Conservation (phyloP, 1,139 yeast species). For the Zygosaccharomyces pseudobailii region DNA sequence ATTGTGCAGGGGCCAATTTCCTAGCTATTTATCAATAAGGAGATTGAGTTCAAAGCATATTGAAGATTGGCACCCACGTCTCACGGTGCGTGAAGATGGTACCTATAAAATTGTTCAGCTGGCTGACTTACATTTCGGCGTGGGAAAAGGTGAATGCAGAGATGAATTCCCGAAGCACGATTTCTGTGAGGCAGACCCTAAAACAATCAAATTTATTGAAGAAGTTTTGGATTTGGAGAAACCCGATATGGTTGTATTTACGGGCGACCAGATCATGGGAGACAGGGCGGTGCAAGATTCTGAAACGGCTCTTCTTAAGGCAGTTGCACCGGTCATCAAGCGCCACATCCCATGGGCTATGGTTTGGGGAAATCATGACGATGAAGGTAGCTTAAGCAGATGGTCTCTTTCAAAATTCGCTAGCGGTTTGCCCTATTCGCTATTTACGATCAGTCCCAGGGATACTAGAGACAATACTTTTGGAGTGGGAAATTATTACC, state of each 20-base stretch:
- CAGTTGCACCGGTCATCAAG: slow-evolving; percentile 62
- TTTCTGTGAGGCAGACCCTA: slow-evolving; percentile 68
- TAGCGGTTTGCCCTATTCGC: slow-evolving; percentile 58
- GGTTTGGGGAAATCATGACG: slow-evolving; percentile 67
- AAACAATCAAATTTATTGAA: slow-evolving; percentile 59
- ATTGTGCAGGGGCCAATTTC: slow-evolving; percentile 22
- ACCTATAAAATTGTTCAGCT: slow-evolving; percentile 75
- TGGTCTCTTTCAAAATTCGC: slow-evolving; percentile 55
- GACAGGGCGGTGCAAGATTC: slow-evolving; percentile 66
- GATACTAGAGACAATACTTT: slow-evolving; percentile 41
- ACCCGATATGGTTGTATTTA: slow-evolving; percentile 76
- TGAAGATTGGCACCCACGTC: not conserved
- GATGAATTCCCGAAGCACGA: slow-evolving; percentile 57
- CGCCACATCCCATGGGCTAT: slow-evolving; percentile 75
- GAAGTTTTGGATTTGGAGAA: slow-evolving; percentile 61
- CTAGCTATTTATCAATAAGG: slow-evolving; percentile 7
- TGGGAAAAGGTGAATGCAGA: slow-evolving; percentile 69
- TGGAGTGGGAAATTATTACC: slow-evolving; percentile 76
- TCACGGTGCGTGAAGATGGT: slow-evolving; percentile 37
- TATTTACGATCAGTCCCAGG: slow-evolving; percentile 58
- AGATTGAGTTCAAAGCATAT: slow-evolving; percentile 1
- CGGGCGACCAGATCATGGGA: slow-evolving; percentile 78
- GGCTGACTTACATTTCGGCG: slow-evolving; percentile 81
- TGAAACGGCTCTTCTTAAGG: slow-evolving; percentile 72
- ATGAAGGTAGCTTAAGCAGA: slow-evolving; percentile 68